phyloP scores from a whole-genome alignment of 2,329 filamentous ascomycete genomes.

The Colletotrichum sp. region DNA sequence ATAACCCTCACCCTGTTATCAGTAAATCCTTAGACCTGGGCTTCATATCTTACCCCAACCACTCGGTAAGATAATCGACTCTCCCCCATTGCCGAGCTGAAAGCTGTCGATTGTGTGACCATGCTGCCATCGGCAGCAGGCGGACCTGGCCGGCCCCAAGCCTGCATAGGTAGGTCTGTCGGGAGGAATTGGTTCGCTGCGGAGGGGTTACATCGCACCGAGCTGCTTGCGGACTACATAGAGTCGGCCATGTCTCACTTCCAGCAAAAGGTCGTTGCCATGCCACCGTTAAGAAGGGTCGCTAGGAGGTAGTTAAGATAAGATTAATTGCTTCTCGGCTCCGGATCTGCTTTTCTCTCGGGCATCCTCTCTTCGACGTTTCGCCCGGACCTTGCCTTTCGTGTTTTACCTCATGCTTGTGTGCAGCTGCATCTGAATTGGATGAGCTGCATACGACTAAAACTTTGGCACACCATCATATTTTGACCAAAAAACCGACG shows the following conservation, averaged over 20 bases:
- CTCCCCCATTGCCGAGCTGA: background rate
- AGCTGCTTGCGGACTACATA: slow-evolving; percentile 13
- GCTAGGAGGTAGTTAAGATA: background rate
- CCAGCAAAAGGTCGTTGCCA: background rate
- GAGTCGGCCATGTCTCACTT: background rate
- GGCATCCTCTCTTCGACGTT: background rate
- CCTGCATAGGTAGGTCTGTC: background rate
- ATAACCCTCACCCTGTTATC: slow-evolving; percentile 11
- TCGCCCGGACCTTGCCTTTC: background rate
- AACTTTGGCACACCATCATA: background rate
- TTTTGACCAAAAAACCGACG: background rate
- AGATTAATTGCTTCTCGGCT: background rate
- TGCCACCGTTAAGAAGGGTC: background rate
- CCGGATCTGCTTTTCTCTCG: background rate
- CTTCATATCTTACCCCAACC: background rate
- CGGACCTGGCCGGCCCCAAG: background rate
- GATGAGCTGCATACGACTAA: background rate
- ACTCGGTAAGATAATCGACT: background rate
- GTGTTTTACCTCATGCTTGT: background rate
- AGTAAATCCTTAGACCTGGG: background rate
- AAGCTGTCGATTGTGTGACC: background rate
- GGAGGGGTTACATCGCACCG: background rate
- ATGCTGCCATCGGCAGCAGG: background rate
- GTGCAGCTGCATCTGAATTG: background rate
- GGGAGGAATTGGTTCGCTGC: background rate